phyloP scores from a whole-genome alignment of 2,329 filamentous ascomycete genomes.

The Hypomyces perniciosus region DNA sequence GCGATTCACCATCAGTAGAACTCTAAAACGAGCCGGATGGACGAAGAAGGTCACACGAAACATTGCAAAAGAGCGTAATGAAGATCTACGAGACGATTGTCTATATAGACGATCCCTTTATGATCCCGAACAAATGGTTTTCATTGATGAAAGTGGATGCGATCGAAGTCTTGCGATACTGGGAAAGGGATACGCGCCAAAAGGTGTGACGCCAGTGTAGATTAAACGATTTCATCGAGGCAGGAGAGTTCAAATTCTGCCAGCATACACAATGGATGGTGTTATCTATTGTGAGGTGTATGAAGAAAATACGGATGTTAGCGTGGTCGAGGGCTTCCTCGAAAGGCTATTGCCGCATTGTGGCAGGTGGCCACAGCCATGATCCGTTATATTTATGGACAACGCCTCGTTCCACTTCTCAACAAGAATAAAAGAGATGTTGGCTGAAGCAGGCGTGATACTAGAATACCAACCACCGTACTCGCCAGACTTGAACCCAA shows the following conservation, averaged over 20 bases:
- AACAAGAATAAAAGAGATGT: conserved; percentile 8
- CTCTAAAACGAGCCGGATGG: conserved; percentile 8
- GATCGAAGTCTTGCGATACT: conserved; percentile 14
- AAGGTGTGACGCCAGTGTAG: conserved; percentile 13
- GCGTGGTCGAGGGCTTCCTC: conserved; percentile 14
- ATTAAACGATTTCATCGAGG: conserved; percentile 15
- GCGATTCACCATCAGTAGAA: conserved; percentile 7
- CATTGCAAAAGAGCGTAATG: conserved; percentile 19
- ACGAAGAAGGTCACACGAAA: conserved; percentile 12
- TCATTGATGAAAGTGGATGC: conserved; percentile 14
- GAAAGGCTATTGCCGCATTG: conserved; percentile 15
- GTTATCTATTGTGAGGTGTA: conserved; percentile 16
- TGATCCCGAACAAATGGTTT: conserved; percentile 13
- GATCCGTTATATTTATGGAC: conserved; percentile 18
- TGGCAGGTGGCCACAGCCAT: conserved; percentile 13
- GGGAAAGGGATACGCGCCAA: conserved; percentile 13
- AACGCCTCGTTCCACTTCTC: conserved; percentile 16
- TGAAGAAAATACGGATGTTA: conserved; percentile 13
- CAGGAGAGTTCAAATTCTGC: conserved; percentile 12
- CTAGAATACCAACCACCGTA: conserved; percentile 13
- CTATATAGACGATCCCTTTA: conserved; percentile 13
- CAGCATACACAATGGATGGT: conserved; percentile 14
- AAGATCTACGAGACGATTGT: conserved; percentile 19
- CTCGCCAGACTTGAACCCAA: conserved; percentile 13
- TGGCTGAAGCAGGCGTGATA: conserved; percentile 14